Conservation (phyloP, 768 basidiomycete genomes). For the Hortiboletus campestris region DNA sequence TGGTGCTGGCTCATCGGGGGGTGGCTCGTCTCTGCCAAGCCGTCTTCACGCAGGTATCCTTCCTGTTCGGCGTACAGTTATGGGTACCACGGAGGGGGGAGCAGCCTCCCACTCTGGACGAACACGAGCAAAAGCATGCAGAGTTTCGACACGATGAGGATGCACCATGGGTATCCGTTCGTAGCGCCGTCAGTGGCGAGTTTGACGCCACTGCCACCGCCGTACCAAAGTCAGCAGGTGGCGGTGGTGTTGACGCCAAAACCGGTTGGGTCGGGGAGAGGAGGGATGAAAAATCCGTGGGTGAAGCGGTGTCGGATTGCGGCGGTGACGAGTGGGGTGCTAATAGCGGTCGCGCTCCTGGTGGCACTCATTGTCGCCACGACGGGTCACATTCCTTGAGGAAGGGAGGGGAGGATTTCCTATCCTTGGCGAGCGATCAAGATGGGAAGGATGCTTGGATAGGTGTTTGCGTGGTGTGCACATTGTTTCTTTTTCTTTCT, state of each 20-base stretch:
- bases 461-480: too few relatives aligned
- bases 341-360: slow-evolving; percentile 49
- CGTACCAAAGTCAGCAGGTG: slow-evolving; percentile 22
- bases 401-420: not conserved
- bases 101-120: slow-evolving; percentile 32
- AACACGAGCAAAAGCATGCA: slow-evolving; percentile 43
- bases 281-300: slow-evolving; percentile 33
- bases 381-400: not conserved
- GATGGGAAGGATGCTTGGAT: not conserved
- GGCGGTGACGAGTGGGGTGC: slow-evolving; percentile 56
- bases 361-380: slow-evolving; percentile 43
- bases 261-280: slow-evolving; percentile 8
- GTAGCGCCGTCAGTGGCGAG: slow-evolving; percentile 47
- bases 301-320: slow-evolving; percentile 54
- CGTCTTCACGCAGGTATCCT: slow-evolving; percentile 14
- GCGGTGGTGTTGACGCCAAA: slow-evolving; percentile 20
- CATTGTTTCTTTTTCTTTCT: not conserved
- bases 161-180: slow-evolving; percentile 55
- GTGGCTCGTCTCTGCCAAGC: slow-evolving; percentile 49
- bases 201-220: slow-evolving; percentile 28
- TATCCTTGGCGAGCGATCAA: not conserved
- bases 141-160: slow-evolving; percentile 45
- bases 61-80: not conserved
- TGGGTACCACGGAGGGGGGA: slow-evolving; percentile 35
- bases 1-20: slow-evolving; percentile 77